These are phyloP conservation scores for Prunus davidiana DNA, from an alignment of 306 rosid species.

Conservation along the genomic window DNA sequence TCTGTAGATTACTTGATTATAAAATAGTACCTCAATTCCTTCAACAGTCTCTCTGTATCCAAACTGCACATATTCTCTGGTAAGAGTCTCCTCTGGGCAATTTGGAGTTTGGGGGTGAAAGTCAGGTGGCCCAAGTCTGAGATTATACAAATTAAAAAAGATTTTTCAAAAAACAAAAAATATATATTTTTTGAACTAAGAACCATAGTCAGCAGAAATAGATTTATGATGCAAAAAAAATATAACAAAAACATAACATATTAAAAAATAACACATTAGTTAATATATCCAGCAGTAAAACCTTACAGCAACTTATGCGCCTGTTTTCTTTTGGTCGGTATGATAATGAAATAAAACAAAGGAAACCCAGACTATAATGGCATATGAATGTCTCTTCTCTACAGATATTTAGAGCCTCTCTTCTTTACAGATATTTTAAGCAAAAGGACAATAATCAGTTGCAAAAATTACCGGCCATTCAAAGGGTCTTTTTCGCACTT, in stretches of 20 bases:
- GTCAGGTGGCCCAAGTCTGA: constrained; percentile 96
- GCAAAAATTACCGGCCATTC: constrained; percentile 61
- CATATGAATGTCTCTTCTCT: not conserved
- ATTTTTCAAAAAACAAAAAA: constrained; percentile 5
- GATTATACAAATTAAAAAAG: not conserved
- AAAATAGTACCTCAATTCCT: constrained; percentile 73
- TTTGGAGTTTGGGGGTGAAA: constrained; percentile 71
- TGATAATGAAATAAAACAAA: not conserved
- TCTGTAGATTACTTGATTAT: not conserved
- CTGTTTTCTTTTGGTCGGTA: not conserved
- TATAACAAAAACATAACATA: not conserved
- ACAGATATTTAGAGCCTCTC: not conserved
- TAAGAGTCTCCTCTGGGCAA: constrained; percentile 91
- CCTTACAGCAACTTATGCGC: not conserved
- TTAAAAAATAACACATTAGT: not conserved
- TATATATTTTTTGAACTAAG: constrained; percentile 6
- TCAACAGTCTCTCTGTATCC: constrained; percentile 91
- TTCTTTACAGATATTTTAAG: not conserved
- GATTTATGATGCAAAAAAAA: not conserved
- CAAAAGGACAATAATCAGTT: constrained; percentile 10
- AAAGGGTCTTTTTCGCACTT: constrained; percentile 90
- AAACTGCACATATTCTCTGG: constrained; percentile 68
- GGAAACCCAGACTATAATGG: not conserved
- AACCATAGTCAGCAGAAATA: constrained; percentile 2
- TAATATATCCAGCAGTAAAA: not conserved